Base-by-base conservation (phyloP, 495 filamentous ascomycete genomes). In the Penicillium daleae region DNA sequence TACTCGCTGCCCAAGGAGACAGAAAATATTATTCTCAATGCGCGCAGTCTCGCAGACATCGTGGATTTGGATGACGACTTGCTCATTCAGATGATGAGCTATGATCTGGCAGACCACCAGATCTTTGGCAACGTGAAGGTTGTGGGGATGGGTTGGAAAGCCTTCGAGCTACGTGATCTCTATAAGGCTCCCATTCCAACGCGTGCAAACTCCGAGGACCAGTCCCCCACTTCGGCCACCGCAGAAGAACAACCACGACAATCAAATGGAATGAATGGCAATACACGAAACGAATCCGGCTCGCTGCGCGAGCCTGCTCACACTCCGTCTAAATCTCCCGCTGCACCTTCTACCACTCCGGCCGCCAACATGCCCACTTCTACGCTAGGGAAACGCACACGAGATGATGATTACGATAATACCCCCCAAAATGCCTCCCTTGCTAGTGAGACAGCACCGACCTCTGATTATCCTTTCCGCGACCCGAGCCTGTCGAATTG, bases 131-230 rank as follows among this genome's bases (percentile, higher is more conserved):
- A 66, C 22, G 56, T 82, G 19, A 75, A 76, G 57, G 57, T 82
- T 13, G 15, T 80, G 19, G 76, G 77, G 9, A 54, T 82, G 53
- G 79, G 77, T 53, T 74, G 74, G 62, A 80, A 80, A 46, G 72
- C 68, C 0, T 80, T 75, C 49, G 67, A 76, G 44, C 63, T 82
- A 0, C 70, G 70, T 6, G 74, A 72, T 15, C 75, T 73, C 59
- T 80, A 79, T 56, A 75, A 74, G 33, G 58, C 71, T 3, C 58
- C 69, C 55, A 1, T 62, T n/a, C 39, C 42, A 26, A 13, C 46
- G 40, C 10, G 10, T 19, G 46, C 63, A 21, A 40, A 57, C 6
- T 17, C 56, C 26, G 62, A 67, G 17, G 58, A 63, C 0, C 69
- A 63, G 56, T 69, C 65, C 17, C 50, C 63, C 9, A 8, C 51